These are phyloP conservation scores for Castanea sativa DNA, from an alignment of 306 rosid species.

Conservation along the genomic window DNA sequence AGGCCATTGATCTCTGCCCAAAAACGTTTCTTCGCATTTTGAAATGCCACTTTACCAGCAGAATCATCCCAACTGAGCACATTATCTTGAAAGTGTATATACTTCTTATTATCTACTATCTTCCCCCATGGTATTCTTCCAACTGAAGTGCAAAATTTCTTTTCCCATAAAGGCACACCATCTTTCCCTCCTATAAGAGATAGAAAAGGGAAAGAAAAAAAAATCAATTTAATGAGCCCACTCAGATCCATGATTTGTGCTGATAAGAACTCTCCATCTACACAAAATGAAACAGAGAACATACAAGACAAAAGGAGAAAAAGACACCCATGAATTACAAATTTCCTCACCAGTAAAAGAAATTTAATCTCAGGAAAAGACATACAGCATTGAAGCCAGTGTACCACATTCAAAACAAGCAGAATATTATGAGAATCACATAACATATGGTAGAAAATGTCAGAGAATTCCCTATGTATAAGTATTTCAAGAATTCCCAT, in stretches of 20 bases:
- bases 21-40: conserved; percentile 58
- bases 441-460: background rate
- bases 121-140: conserved; percentile 82
- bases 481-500: background rate
- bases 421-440: background rate
- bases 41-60: conserved; percentile 77
- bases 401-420: background rate
- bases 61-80: conserved; percentile 70
- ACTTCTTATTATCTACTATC: conserved; percentile 53
- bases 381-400: background rate
- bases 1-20: conserved; percentile 62
- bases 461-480: no score
- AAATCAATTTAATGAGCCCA: background rate
- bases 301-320: background rate
- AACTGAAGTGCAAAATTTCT: conserved; percentile 55
- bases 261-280: background rate
- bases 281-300: background rate
- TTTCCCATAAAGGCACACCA: conserved; percentile 85
- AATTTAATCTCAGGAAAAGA: conserved; percentile 4
- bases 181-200: conserved; percentile 46
- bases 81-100: conserved; percentile 38
- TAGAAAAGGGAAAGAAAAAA: background rate
- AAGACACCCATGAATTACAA: conserved; percentile 4
- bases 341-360: background rate
- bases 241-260: background rate